Conservation (phyloP, 2,329 filamentous ascomycete species). For the Fusarium transvaalense region DNA sequence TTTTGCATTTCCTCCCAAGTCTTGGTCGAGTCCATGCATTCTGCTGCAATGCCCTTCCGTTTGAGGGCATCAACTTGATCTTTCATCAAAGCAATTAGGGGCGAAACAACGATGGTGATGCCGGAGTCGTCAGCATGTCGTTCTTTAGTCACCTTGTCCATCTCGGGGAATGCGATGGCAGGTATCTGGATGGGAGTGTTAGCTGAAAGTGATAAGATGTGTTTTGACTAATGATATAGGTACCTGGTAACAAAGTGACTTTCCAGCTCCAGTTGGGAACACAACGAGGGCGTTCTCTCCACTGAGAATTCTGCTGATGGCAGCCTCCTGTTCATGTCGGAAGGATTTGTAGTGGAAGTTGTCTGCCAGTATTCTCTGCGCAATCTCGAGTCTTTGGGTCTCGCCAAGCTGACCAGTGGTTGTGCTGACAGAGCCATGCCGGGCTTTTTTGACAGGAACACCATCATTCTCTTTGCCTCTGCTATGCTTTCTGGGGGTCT, state of each 20-base stretch:
- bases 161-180: constrained; percentile 60
- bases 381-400: constrained; percentile 26
- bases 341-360: constrained; percentile 58
- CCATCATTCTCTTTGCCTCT: constrained; percentile 11
- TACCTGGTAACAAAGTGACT: constrained; percentile 64
- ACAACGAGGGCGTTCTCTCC: constrained; percentile 59
- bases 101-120: constrained; percentile 68
- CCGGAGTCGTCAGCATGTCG: constrained; percentile 55
- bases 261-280: constrained; percentile 64
- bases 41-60: constrained; percentile 63
- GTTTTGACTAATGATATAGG: neutral
- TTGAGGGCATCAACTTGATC: constrained; percentile 69
- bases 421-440: neutral
- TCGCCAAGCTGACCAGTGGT: neutral
- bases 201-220: neutral
- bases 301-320: constrained; percentile 54
- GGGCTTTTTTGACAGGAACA: constrained; percentile 27
- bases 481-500: constrained; percentile 17
- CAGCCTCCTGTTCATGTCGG: constrained; percentile 60
- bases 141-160: constrained; percentile 53
- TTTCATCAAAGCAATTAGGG: constrained; percentile 70
- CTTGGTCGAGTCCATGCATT: constrained; percentile 68
- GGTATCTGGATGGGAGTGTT: constrained; percentile 54
- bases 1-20: constrained; percentile 59
- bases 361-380: constrained; percentile 51